Evolutionary conservation across 352 stramenopile species (phyloP).

Genomic region (Globisporangium nagaii): DNA sequence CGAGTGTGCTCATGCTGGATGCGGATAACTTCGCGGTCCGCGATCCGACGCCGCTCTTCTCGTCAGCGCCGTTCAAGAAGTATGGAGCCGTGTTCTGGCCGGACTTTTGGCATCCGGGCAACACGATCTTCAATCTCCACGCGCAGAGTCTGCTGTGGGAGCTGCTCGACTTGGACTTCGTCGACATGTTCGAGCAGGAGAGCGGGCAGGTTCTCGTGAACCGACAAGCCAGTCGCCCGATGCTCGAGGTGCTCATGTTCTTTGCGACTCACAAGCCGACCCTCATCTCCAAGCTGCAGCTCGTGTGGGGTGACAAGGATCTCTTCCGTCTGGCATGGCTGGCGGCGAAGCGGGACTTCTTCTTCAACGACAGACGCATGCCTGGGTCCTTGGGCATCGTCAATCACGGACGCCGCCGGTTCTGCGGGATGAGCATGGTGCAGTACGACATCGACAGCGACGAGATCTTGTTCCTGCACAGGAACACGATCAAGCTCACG

Average conservation of each 20-base stretch:
- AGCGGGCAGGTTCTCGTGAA: conserved; percentile 46
- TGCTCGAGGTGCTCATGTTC: conserved; percentile 41
- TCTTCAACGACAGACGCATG: conserved; percentile 31
- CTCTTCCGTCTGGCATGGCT: conserved; percentile 51
- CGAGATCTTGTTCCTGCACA: conserved; percentile 41
- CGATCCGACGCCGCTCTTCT: conserved; percentile 39
- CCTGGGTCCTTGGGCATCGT: conserved; percentile 36
- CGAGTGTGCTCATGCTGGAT: conserved; percentile 38
- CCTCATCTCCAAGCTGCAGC: conserved; percentile 42
- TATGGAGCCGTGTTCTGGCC: conserved; percentile 42
- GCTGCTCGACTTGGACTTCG: conserved; percentile 29
- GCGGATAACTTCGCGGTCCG: conserved; percentile 41
- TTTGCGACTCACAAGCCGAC: conserved; percentile 36
- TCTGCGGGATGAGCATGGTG: conserved; percentile 45
- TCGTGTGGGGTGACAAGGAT: conserved; percentile 56
- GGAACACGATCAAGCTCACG: conserved; percentile 61
- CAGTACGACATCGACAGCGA: conserved; percentile 34
- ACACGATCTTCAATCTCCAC: conserved; percentile 58
- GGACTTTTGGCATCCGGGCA: too few species aligned
- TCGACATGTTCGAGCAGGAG: conserved; percentile 48
- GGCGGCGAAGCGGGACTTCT: conserved; percentile 21
- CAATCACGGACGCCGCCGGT: conserved; percentile 27
- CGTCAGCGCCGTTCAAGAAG: conserved; percentile 18
- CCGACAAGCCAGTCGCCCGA: conserved; percentile 17
- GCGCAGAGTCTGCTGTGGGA: conserved; percentile 56